A percentile compares a stretch with the other conserved stretches of the same genome.
Conservation (phyloP, 202 grass and related monocot genomes). For the Schoenoplectus tabernaemontani region DNA sequence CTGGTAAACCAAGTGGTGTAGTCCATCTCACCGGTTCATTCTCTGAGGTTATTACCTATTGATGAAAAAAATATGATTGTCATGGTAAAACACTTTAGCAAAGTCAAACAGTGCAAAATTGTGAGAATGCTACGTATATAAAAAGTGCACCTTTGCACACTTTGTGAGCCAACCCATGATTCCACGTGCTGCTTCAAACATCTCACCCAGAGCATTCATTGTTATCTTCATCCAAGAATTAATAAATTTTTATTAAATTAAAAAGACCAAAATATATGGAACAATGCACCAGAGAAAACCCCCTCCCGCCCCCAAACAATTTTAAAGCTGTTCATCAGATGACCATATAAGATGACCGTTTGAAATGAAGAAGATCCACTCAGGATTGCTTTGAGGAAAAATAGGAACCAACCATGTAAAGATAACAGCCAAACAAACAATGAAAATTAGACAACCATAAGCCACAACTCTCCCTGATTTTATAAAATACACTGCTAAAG, state of each 20-base stretch:
- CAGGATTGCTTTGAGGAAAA: not conserved
- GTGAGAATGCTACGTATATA: slow-evolving; percentile 14
- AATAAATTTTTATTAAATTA: not conserved
- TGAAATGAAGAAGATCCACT: not conserved
- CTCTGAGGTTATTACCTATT: slow-evolving; percentile 89
- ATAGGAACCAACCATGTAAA: not conserved
- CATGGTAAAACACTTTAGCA: not conserved
- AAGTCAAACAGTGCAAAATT: slow-evolving; percentile 15
- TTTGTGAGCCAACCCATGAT: slow-evolving; percentile 92
- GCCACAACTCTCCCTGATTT: no score
- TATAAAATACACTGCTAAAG: slow-evolving; percentile 2
- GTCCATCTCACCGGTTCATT: slow-evolving; percentile 93
- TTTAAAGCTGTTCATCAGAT: not conserved
- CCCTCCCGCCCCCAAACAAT: not conserved
- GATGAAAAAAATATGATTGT: not conserved
- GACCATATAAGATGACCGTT: not conserved
- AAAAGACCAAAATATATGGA: not conserved
- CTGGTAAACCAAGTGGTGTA: slow-evolving; percentile 80
- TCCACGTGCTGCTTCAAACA: slow-evolving; percentile 87
- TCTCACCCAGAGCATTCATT: slow-evolving; percentile 83
- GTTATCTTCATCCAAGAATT: slow-evolving; percentile 54
- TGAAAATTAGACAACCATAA: not conserved
- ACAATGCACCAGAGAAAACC: no score
- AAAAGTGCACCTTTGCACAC: slow-evolving; percentile 68
- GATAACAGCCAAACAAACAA: not conserved